Evolutionary conservation across 2,329 filamentous ascomycete species (phyloP).

Genomic region (Aphanoascus verrucosus): DNA sequence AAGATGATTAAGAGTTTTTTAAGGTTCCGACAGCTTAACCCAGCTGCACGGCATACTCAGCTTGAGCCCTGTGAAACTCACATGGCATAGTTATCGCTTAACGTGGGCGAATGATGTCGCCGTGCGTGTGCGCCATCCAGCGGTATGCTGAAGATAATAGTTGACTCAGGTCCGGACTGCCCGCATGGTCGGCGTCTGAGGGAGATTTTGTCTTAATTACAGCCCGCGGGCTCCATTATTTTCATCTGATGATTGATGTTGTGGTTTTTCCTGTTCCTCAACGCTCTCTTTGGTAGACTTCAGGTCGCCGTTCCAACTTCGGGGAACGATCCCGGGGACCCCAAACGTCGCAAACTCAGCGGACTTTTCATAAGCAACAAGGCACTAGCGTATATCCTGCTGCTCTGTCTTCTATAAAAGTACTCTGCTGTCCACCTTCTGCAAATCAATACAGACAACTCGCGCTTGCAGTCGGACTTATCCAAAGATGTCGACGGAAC

Average conservation of each 20-base stretch:
- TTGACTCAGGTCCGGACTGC: not conserved
- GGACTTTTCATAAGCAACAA: too few species aligned
- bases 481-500: conserved; percentile 6
- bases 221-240: not conserved
- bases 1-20: not conserved
- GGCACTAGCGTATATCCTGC: too few species aligned
- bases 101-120: not conserved
- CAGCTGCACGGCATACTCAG: not conserved
- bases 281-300: not conserved
- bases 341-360: too few species aligned
- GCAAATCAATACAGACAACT: not conserved
- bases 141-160: not conserved
- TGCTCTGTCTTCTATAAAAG: not conserved
- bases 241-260: not conserved
- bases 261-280: not conserved
- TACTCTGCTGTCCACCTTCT: not conserved
- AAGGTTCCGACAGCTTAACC: not conserved
- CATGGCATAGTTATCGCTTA: not conserved
- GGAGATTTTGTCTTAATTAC: not conserved
- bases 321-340: too few species aligned
- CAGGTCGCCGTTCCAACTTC: not conserved
- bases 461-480: not conserved
- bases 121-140: not conserved
- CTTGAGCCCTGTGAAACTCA: not conserved
- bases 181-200: not conserved